phyloP scores from a whole-genome alignment of 495 filamentous ascomycete genomes.

The Aspergillus nidulans region DNA sequence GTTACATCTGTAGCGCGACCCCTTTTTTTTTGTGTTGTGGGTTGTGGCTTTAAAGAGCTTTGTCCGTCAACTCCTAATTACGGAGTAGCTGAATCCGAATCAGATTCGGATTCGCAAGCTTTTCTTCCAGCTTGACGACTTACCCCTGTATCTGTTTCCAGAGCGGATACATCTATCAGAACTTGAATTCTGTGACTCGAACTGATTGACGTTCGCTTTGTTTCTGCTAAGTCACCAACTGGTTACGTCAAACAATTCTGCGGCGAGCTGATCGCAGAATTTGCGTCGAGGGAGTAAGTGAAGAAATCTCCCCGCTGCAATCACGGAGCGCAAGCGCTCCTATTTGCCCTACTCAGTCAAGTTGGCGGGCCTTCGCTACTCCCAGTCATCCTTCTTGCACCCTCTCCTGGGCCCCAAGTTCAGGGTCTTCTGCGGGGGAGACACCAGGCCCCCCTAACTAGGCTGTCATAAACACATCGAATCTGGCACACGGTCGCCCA shows the following conservation, averaged over 20 bases:
- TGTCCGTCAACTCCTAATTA: neutral
- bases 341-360: slow-evolving; percentile 62
- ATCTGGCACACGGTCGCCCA: slow-evolving; percentile 39
- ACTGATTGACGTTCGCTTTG: neutral
- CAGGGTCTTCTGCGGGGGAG: slow-evolving; percentile 91
- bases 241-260: slow-evolving; percentile 8
- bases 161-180: neutral
- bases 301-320: slow-evolving; percentile 19
- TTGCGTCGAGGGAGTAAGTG: slow-evolving; percentile 10
- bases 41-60: slow-evolving; percentile 1
- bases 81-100: neutral
- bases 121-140: neutral
- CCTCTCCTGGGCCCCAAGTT: slow-evolving; percentile 88
- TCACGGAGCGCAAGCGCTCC: slow-evolving; percentile 38
- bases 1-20: slow-evolving; percentile 7
- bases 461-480: slow-evolving; percentile 35
- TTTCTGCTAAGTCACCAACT: neutral
- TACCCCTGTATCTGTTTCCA: neutral
- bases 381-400: slow-evolving; percentile 76
- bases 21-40: neutral
- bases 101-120: neutral
- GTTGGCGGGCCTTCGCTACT: slow-evolving; percentile 88
- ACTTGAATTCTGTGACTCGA: neutral
- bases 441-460: slow-evolving; percentile 98
- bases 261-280: slow-evolving; percentile 9